These are phyloP conservation scores for Cytospora paraplurivora DNA, from an alignment of 2,329 filamentous ascomycete genomes.

Conservation along the genomic window DNA sequence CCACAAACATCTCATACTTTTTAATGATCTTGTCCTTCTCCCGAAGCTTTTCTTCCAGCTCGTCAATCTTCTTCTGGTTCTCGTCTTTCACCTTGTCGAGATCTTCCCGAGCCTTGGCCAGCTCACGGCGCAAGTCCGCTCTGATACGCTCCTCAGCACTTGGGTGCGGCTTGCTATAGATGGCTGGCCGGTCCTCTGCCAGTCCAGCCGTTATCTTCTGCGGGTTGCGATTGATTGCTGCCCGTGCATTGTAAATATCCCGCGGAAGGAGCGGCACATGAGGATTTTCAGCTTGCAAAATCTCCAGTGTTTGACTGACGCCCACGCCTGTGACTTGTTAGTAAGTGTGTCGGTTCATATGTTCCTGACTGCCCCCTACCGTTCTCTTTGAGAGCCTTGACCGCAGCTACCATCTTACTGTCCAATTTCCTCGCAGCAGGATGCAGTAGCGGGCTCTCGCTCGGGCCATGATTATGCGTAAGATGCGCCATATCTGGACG, in stretches of 20 bases:
- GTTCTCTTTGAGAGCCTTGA: conserved; percentile 66
- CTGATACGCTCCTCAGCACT: conserved; percentile 66
- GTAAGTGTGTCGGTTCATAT: conserved; percentile 25
- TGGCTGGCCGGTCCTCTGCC: conserved; percentile 63
- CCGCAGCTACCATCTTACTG: conserved; percentile 67
- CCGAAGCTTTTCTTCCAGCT: conserved; percentile 59
- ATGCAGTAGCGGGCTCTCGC: conserved; percentile 67
- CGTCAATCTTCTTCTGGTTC: conserved; percentile 59
- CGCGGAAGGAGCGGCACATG: conserved; percentile 64
- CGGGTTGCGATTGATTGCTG: conserved; percentile 67
- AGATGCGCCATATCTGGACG: conserved; percentile 61
- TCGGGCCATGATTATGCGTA: conserved; percentile 65
- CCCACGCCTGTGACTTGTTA: conserved; percentile 57
- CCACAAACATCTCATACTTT: conserved; percentile 70
- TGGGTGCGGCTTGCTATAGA: conserved; percentile 66
- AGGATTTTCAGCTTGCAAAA: conserved; percentile 64
- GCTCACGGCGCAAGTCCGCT: conserved; percentile 61
- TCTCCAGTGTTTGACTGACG: conserved; percentile 67
- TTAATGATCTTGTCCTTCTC: conserved; percentile 65
- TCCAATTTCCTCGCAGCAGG: conserved; percentile 67
- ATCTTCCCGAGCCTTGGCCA: conserved; percentile 60
- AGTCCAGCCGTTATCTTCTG: conserved; percentile 61
- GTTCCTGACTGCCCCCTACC: conserved; percentile 48
- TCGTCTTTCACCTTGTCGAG: conserved; percentile 58
- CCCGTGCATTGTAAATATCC: conserved; percentile 69